Base-by-base conservation (phyloP, 805 yeast genomes). In the Starmera amethionina region DNA sequence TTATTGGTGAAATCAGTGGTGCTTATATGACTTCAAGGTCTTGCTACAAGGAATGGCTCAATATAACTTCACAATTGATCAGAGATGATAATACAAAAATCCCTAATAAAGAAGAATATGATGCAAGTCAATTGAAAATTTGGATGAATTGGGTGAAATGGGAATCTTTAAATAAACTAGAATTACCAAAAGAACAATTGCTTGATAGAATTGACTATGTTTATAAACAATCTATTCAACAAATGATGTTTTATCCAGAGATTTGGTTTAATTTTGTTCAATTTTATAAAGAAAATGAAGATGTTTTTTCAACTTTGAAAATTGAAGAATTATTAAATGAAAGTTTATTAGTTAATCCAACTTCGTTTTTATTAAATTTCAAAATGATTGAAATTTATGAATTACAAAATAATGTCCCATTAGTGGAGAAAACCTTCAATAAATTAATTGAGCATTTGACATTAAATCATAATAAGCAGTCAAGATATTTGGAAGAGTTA, bases 1-100 rank as follows among this genome's bases (percentile, higher is more conserved):
- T 82, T 54, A 79, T 89, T 40, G 79, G 84, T 35, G 97, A 89
- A 50, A 71, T 77, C 44, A 82, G 94, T 11, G 78, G 84, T 4
- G 82, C 77, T 12, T 93, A 88, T 56, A 85, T 90, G 96, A 77
- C 73, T 47, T 89, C 96, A 2, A 71, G 96, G 46, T 73, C 93
- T 0, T 69, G 83, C 63, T 75, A 76, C 45, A 77, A 75, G 34
- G 95, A 85, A 54, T 75, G 87, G 72, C 65, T 69, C 11, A 73
- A 75, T 45, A 47, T 81, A 4, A 75, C 86, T 0, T 62, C 64
- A 31, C 73, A 70, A 16, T 52, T 84, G 9, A 64, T 64, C 40
- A 60, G 78, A 43, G 62, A 63, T 19, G 38, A 48, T 28, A 51
- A 45, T 43, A 44, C 59, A 48, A 42, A 55, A 40, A 41, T 64